Percentiles rank a stretch among this genome's conserved stretches.
Evolutionary conservation across 1,284 basidiomycete genomes (phyloP).

Genomic region (Ceratobasidium sp.): DNA sequence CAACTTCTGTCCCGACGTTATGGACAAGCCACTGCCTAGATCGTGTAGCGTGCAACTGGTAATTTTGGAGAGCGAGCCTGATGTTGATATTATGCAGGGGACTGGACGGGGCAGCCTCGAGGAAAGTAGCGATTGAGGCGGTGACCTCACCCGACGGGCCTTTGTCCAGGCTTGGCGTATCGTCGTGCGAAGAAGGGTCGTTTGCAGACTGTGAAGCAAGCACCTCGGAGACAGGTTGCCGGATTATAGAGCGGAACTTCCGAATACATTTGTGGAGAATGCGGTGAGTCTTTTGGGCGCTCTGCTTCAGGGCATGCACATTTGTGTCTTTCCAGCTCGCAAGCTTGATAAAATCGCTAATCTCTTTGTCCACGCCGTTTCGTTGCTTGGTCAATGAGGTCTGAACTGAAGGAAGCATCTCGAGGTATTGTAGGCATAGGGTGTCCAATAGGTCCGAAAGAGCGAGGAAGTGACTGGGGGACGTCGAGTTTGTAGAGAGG

Average conservation of each 20-base stretch:
- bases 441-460: slow-evolving; percentile 73
- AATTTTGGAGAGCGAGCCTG: slow-evolving; percentile 28
- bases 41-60: slow-evolving; percentile 11
- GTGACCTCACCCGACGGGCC: neutral
- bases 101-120: slow-evolving; percentile 12
- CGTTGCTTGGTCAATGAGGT: slow-evolving; percentile 70
- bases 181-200: neutral
- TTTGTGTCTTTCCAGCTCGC: slow-evolving; percentile 99
- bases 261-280: slow-evolving; percentile 92
- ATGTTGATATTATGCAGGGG: slow-evolving; percentile 23
- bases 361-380: slow-evolving; percentile 78
- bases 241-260: slow-evolving; percentile 90
- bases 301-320: slow-evolving; percentile 91
- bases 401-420: slow-evolving; percentile 68
- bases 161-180: neutral
- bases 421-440: slow-evolving; percentile 72
- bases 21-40: slow-evolving; percentile 21
- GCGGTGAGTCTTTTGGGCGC: slow-evolving; percentile 90
- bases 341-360: slow-evolving; percentile 88
- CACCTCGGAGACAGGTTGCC: slow-evolving; percentile 69
- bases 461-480: slow-evolving; percentile 58
- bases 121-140: neutral
- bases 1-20: slow-evolving; percentile 50
- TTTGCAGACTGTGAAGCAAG: neutral
- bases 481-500: slow-evolving; percentile 39